Evolutionary conservation across 331 rosid genomes (phyloP).

Genomic region (Arachis monticola): DNA sequence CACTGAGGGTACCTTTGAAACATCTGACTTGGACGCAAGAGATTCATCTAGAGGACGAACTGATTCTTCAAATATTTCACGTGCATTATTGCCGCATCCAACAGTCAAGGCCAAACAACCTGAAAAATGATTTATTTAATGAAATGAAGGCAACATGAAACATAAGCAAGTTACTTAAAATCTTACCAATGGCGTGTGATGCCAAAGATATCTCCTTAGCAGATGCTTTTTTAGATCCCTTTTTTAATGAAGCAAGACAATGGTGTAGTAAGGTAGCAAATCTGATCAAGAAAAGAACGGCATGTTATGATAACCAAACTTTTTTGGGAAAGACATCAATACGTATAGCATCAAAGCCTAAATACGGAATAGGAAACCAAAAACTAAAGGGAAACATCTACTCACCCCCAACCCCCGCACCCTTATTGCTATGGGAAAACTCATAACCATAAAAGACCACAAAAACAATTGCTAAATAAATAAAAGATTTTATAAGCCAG

Average conservation of each 20-base stretch:
- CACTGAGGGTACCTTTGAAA: constrained; percentile 61
- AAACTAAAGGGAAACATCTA: too few species aligned
- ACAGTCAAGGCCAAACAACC: constrained; percentile 87
- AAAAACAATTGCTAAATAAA: neutral
- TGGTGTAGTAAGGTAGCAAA: constrained; percentile 89
- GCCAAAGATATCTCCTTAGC: constrained; percentile 82
- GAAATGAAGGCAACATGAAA: neutral
- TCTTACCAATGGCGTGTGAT: constrained; percentile 79
- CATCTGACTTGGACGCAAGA: constrained; percentile 63
- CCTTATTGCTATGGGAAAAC: neutral
- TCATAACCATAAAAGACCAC: neutral
- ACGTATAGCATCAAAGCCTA: neutral
- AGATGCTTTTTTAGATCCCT: constrained; percentile 81
- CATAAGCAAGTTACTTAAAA: constrained; percentile 22
- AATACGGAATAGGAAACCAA: too few species aligned
- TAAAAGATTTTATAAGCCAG: neutral
- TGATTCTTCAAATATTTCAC: constrained; percentile 73
- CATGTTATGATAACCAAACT: constrained; percentile 23
- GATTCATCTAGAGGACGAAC: constrained; percentile 64
- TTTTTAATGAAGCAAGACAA: constrained; percentile 77
- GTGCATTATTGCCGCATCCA: constrained; percentile 78
- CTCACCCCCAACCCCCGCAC: too few species aligned
- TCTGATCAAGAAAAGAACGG: constrained; percentile 46
- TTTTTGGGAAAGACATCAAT: neutral
- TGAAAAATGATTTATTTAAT: constrained; percentile 37